Conservation (phyloP, 179 eudicot genomes). For the Silene noctiflora region DNA sequence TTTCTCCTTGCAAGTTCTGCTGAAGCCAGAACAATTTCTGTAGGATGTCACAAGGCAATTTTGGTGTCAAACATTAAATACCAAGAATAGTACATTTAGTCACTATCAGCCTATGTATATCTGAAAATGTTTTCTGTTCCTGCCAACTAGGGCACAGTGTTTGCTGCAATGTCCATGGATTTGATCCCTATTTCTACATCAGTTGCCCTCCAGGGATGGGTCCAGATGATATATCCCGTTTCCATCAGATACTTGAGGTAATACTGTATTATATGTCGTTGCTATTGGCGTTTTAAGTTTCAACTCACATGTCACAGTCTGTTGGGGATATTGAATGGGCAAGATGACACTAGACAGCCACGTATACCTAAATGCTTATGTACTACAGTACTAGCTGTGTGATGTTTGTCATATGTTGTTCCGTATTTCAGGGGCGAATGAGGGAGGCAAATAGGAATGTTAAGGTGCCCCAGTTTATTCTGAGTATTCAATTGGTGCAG, state of each 20-base stretch:
- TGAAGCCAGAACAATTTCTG: background rate
- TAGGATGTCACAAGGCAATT: slow-evolving; percentile 1
- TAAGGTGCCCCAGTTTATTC: slow-evolving; percentile 63
- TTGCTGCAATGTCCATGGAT: slow-evolving; percentile 95
- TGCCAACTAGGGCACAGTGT: slow-evolving; percentile 72
- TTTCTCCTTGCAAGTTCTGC: background rate
- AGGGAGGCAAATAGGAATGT: slow-evolving; percentile 69
- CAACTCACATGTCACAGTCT: background rate
- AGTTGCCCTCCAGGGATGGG: slow-evolving; percentile 93
- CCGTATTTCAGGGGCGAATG: slow-evolving; percentile 66
- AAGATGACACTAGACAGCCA: background rate
- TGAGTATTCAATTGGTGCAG: slow-evolving; percentile 74
- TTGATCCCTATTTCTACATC: slow-evolving; percentile 93
- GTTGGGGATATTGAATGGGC: background rate
- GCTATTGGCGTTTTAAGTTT: background rate
- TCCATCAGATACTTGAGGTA: slow-evolving; percentile 93
- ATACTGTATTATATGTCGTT: background rate
- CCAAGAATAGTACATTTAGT: background rate
- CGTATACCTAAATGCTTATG: background rate
- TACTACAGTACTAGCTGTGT: background rate
- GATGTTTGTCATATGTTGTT: slow-evolving; percentile 9
- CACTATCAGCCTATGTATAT: background rate
- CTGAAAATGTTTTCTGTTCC: slow-evolving; percentile 6
- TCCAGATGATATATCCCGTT: slow-evolving; percentile 82
- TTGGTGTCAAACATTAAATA: background rate